A percentile compares a stretch with the other conserved stretches of the same genome.
These are phyloP conservation scores for Aegilops longissima DNA, from an alignment of 176 grass and related monocot species.

Conservation along the genomic window DNA sequence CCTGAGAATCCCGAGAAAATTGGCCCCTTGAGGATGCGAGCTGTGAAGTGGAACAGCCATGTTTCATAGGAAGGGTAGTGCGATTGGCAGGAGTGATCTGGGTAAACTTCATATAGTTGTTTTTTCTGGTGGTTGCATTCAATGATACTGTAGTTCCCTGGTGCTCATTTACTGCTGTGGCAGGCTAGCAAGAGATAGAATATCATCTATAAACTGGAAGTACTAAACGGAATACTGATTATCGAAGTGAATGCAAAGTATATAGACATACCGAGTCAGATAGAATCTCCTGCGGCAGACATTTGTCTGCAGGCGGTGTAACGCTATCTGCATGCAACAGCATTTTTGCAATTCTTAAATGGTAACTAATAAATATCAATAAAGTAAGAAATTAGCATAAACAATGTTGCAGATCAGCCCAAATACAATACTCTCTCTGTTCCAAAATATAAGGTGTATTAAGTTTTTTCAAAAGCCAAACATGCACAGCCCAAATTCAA, in stretches of 20 bases:
- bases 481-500: no score
- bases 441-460: not conserved
- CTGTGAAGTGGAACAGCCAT: conserved; percentile 35
- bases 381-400: conserved; percentile 31
- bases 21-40: conserved; percentile 34
- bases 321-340: conserved; percentile 52
- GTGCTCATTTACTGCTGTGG: conserved; percentile 39
- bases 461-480: not conserved
- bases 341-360: conserved; percentile 22
- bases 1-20: conserved; percentile 36
- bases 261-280: conserved; percentile 56
- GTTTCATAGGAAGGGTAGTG: conserved; percentile 57
- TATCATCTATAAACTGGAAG: conserved; percentile 27
- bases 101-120: conserved; percentile 49
- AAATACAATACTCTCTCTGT: not conserved
- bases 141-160: conserved; percentile 30
- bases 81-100: conserved; percentile 84
- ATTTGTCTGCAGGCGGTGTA: conserved; percentile 25
- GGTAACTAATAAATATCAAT: conserved; percentile 19
- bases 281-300: conserved; percentile 30
- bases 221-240: conserved; percentile 26
- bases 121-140: conserved; percentile 42
- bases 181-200: conserved; percentile 52
- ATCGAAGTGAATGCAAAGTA: conserved; percentile 22
- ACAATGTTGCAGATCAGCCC: conserved; percentile 9